These are phyloP conservation scores for Glonium stellatum DNA, from an alignment of 495 filamentous ascomycete genomes.

Conservation along the genomic window DNA sequence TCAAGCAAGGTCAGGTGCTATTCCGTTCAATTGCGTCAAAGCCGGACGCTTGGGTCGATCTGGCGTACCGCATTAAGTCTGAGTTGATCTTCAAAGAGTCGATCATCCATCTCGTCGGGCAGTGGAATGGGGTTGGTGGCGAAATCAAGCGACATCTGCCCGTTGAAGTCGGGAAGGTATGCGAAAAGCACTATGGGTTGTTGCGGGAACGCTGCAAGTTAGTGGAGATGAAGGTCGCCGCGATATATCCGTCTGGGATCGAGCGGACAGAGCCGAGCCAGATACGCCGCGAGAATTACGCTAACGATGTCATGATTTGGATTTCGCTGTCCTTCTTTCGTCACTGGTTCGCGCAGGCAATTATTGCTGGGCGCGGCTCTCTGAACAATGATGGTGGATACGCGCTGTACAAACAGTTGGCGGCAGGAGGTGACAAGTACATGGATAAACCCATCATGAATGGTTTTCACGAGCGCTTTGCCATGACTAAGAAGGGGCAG, in stretches of 20 bases:
- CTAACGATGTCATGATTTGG: conserved; percentile 34
- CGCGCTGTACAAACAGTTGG: conserved; percentile 19
- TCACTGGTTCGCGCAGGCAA: conserved; percentile 25
- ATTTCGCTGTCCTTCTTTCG: conserved; percentile 30
- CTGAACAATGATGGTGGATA: conserved; percentile 28
- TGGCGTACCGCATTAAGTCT: conserved; percentile 39
- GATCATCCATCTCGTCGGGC: conserved; percentile 43
- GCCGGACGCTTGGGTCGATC: conserved; percentile 39
- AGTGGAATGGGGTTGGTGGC: conserved; percentile 30
- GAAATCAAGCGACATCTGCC: conserved; percentile 11
- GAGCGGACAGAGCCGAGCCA: not conserved
- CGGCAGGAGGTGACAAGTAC: conserved; percentile 29
- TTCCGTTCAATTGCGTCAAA: conserved; percentile 36
- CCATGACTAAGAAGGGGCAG: conserved; percentile 33
- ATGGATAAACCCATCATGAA: conserved; percentile 24
- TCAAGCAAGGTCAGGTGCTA: conserved; percentile 38
- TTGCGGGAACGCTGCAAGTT: conserved; percentile 36
- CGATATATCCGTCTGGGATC: conserved; percentile 9
- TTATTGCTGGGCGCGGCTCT: conserved; percentile 24
- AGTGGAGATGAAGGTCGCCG: conserved; percentile 14
- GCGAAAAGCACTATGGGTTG: conserved; percentile 28
- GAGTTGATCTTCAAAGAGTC: conserved; percentile 43
- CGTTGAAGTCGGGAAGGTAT: conserved; percentile 27
- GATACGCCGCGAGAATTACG: conserved; percentile 27
- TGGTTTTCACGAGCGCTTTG: conserved; percentile 28